A percentile compares a stretch with the other conserved stretches of the same genome.
These are phyloP conservation scores for Cyclanthera cordifolia DNA, from an alignment of 306 rosid genomes.

Conservation along the genomic window DNA sequence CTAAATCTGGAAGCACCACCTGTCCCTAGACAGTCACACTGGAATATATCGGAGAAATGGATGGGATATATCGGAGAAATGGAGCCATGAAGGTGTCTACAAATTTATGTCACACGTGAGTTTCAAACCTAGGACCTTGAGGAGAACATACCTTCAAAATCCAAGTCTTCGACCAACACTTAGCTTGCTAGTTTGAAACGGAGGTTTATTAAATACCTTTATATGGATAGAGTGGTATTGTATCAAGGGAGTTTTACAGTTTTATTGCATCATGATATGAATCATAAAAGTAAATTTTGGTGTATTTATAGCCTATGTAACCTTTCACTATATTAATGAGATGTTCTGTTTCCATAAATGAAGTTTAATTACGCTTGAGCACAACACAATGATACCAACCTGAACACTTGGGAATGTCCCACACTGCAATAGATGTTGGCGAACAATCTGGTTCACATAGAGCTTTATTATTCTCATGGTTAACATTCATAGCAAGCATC, in stretches of 20 bases:
- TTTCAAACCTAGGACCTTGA: too few species aligned
- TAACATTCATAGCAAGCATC: constrained; percentile 99
- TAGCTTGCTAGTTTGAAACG: neutral
- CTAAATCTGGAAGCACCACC: too few species aligned
- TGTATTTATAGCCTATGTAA: neutral
- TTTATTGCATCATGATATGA: neutral
- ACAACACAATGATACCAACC: constrained; percentile 37
- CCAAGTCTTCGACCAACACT: too few species aligned
- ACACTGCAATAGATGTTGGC: constrained; percentile 70
- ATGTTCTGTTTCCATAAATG: too few species aligned
- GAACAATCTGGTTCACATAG: constrained; percentile 60
- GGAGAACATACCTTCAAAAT: too few species aligned
- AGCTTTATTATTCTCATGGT: constrained; percentile 66
- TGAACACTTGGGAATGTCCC: constrained; percentile 98
- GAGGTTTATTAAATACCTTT: neutral
- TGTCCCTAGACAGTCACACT: too few species aligned
- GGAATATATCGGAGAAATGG: too few species aligned
- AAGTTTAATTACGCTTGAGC: too few species aligned
- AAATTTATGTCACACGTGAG: too few species aligned
- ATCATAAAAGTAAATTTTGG: neutral
- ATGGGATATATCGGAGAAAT: too few species aligned
- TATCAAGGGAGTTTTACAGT: neutral
- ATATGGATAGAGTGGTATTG: neutral
- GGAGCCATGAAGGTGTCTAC: too few species aligned
- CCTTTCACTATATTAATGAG: neutral